Percentiles rank a stretch among this genome's conserved stretches.
Evolutionary conservation across 345 rosid genomes (phyloP).

Genomic region (Reutealis trisperma): DNA sequence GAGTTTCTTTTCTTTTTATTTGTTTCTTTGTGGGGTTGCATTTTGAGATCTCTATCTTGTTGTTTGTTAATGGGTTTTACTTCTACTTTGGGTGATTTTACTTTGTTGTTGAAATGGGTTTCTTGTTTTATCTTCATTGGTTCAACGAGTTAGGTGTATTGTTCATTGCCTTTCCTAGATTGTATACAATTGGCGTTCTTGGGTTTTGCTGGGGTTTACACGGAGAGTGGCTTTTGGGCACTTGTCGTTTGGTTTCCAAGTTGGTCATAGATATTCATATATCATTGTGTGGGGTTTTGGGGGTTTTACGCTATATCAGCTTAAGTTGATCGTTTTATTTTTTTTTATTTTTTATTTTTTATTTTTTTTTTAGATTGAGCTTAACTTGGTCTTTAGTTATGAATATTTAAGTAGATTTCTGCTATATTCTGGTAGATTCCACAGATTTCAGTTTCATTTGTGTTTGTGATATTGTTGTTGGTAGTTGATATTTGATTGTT

Average conservation of each 20-base stretch:
- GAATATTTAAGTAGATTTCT: slow-evolving; percentile 35
- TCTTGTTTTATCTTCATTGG: slow-evolving; percentile 14
- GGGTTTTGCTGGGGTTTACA: slow-evolving; percentile 45
- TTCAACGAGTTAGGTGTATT: slow-evolving; percentile 3
- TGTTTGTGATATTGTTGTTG: slow-evolving; percentile 40
- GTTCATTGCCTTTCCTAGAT: slow-evolving; percentile 19
- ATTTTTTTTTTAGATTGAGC: no score
- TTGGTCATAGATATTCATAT: slow-evolving; percentile 17
- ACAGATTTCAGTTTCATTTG: slow-evolving; percentile 43
- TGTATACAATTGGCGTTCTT: slow-evolving; percentile 27
- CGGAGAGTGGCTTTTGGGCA: slow-evolving; percentile 57
- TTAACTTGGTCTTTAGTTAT: neutral
- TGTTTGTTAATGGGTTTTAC: slow-evolving; percentile 5
- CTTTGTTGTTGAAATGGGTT: slow-evolving; percentile 27
- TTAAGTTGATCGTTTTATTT: neutral
- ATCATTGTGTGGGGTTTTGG: slow-evolving; percentile 30
- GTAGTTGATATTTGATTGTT: slow-evolving; percentile 45
- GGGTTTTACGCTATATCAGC: slow-evolving; percentile 4
- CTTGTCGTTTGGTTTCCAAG: slow-evolving; percentile 39
- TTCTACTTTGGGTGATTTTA: slow-evolving; percentile 9
- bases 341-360: no score
- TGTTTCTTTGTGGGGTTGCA: neutral
- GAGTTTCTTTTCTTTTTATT: neutral
- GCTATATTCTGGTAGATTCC: slow-evolving; percentile 46
- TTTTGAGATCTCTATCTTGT: slow-evolving; percentile 7